Base-by-base conservation (phyloP, 1,284 basidiomycete genomes). In the Exsudoporus floridanus region DNA sequence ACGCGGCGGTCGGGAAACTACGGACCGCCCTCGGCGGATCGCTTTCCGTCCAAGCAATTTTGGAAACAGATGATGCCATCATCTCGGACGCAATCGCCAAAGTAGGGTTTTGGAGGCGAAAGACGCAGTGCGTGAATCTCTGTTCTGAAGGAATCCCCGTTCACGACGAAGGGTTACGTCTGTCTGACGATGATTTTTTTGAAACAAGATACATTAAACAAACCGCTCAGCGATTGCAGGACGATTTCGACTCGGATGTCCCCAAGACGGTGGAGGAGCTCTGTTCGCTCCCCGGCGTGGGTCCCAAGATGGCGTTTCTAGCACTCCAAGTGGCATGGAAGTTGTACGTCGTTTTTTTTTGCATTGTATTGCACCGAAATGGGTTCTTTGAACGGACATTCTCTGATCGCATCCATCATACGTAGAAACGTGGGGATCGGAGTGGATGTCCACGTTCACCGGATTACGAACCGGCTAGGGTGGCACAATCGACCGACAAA, bases 391-490 rank as follows among this genome's bases (percentile, higher is more conserved):
- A 44, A 38, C 23, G 30, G 21, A 12, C 19, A 1, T 10, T 9
- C 25, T 2, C 35, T 41, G 34, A 12, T n/a, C 16, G 7, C 35
- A 41, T 19, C 14, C 27, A 45, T 23, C 16, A 18, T n/a, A 6
- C 25, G 6, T 46, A 92, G 92, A 42, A 95, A 97, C 61, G 78
- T 82, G n/a, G 96, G 95, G 0, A 97, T 99, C 35, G 96, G 96
- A 0, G 95, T 98, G 0, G 96, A 98, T 62, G 89, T 93, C 0
- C 94, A 99, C 65, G 96, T 99, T 1, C 94, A 98, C 62, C 78
- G 96, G 1, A 95, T 98, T 52, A 93, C 94, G 13, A 96, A 98
- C 62, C 79, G 94, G 18, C 73, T 98, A 0, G 86, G 90, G 21
- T 98, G 96, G 96, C 93, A 97, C 70, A 82, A 83, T 49, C 83